A percentile compares a stretch with the other conserved stretches of the same genome.
Conservation (phyloP, 768 basidiomycete species). For the Mycena metata region DNA sequence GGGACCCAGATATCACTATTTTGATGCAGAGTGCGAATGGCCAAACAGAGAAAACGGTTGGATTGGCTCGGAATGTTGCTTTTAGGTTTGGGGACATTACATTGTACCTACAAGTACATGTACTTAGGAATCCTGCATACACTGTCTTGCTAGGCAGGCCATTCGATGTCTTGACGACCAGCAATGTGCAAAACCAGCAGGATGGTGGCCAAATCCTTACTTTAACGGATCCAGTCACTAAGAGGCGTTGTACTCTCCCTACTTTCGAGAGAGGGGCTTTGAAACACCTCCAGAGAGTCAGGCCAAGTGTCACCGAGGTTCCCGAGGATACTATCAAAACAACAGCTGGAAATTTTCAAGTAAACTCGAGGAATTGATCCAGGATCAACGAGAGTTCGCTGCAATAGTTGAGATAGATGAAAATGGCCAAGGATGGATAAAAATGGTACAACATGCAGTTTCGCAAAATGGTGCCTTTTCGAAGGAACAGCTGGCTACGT, state of each 20-base stretch:
- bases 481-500: too few species aligned
- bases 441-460: too few species aligned
- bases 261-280: too few species aligned
- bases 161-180: not conserved
- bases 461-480: too few species aligned
- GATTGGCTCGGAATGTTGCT: not conserved
- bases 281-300: too few species aligned
- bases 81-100: not conserved
- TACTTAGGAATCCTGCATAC: not conserved
- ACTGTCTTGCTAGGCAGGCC: not conserved
- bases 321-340: too few species aligned
- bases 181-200: not conserved
- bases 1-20: not conserved
- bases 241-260: too few species aligned
- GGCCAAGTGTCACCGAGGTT: too few species aligned
- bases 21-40: not conserved
- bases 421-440: too few species aligned
- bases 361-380: conserved; percentile 2
- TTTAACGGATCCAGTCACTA: too few species aligned
- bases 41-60: not conserved
- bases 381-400: conserved; percentile 6
- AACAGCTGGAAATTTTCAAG: not conserved
- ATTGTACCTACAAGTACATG: not conserved
- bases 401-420: not conserved
- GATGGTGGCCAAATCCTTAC: not conserved